Evolutionary conservation across 176 grass and related monocot species (phyloP), one percentile per base, ranked within the genome.

Genomic region (Oropetium thomaeum): DNA sequence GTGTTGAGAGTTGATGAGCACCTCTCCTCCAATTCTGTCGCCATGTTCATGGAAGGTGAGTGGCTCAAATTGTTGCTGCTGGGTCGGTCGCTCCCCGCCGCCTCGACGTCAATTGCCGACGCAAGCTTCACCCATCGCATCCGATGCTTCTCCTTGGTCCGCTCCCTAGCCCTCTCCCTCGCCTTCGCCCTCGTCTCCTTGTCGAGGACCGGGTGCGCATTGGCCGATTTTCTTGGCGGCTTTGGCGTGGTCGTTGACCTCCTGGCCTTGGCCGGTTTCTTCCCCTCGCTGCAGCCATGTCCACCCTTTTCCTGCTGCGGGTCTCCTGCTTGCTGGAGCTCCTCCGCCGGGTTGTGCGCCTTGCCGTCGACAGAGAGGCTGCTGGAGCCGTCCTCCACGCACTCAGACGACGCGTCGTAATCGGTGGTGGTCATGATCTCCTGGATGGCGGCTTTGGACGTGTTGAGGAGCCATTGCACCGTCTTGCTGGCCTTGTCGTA

Each of bases 401-500:
- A 89, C 26, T 81, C 87, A 1, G 86, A 88, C 7, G 86, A 87
- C 19, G 81, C 82, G 39, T 87, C 80, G n/a, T 76, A n/a, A n/a
- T n/a, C n/a, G n/a, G n/a, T n/a, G n/a, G n/a, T 54, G 61, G 71
- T 66, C 51, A 78, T 84, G 62, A 97, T 60, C 73, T 93, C 86
- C 62, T 70, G 71, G 67, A 97, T 97, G 68, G 95, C 91, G 17
- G 86, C 40, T 61, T 93, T 92, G 35, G 95, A 89, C 82, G 74
- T 79, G 78, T 85, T 75, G 62, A 97, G 91, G 65, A 97, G 88
- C 95, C 95, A 97, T 75, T 93, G 86, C 61, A 97, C 86, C 35
- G 95, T 97, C 81, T 97, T 97, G 91, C 95, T 97, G 23, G 95
- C 88, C 78, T 93, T 97, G 78, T 97, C 95, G 73, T 89, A 97